A percentile compares a stretch with the other conserved stretches of the same genome.
Evolutionary conservation across 345 rosid genomes (phyloP).

Genomic region (Populus simonii): DNA sequence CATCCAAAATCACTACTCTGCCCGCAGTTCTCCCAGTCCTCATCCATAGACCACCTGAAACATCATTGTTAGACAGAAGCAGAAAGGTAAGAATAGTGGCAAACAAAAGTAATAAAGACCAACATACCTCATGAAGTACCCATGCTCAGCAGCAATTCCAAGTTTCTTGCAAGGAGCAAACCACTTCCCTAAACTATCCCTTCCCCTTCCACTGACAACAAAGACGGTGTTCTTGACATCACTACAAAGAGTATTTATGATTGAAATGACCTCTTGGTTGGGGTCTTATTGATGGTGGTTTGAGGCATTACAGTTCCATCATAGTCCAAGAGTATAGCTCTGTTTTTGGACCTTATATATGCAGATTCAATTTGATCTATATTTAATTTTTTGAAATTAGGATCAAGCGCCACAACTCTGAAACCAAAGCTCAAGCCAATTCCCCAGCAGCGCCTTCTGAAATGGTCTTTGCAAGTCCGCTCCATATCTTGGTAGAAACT

Average conservation of each 20-base stretch:
- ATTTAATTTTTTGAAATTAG: slow-evolving; percentile 59
- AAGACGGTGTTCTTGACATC: slow-evolving; percentile 56
- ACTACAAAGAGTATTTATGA: slow-evolving; percentile 47
- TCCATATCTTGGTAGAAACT: slow-evolving; percentile 79
- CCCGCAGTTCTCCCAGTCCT: slow-evolving; percentile 52
- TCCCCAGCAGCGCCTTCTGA: slow-evolving; percentile 70
- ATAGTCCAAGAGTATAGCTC: slow-evolving; percentile 64
- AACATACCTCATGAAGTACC: slow-evolving; percentile 58
- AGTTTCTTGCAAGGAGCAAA: slow-evolving; percentile 56
- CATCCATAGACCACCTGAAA: slow-evolving; percentile 47
- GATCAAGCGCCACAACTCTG: slow-evolving; percentile 72
- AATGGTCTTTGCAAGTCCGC: slow-evolving; percentile 69
- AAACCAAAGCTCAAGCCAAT: slow-evolving; percentile 73
- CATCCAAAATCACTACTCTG: slow-evolving; percentile 59
- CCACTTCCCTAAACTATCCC: slow-evolving; percentile 62
- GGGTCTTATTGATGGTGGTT: slow-evolving; percentile 59
- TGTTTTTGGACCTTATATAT: slow-evolving; percentile 52
- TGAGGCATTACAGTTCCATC: slow-evolving; percentile 77
- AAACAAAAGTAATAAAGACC: not conserved
- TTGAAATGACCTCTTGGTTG: slow-evolving; percentile 49
- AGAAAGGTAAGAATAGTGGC: not conserved
- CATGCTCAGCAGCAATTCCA: slow-evolving; percentile 75
- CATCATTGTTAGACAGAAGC: slow-evolving; percentile 3
- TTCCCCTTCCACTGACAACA: slow-evolving; percentile 72
- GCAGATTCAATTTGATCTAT: slow-evolving; percentile 52